phyloP scores from a whole-genome alignment of 2,329 filamentous ascomycete species.

The Saccharata proteae region DNA sequence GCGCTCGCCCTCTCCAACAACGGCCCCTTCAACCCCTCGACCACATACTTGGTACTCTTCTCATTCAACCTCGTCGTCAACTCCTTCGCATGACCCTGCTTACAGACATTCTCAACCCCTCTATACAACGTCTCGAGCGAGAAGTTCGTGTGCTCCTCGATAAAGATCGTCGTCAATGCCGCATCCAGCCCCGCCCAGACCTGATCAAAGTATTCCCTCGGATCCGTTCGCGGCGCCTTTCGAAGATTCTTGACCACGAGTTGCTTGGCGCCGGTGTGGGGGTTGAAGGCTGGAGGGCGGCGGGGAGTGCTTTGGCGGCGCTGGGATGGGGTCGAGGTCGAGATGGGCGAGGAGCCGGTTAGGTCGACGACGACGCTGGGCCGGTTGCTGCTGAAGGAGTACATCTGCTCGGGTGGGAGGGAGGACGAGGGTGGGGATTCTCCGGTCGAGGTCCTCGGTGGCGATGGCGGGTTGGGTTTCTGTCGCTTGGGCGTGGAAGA shows the following conservation, averaged over 20 bases:
- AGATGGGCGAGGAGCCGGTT: conserved; percentile 28
- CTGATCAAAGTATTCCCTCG: conserved; percentile 65
- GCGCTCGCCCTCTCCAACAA: conserved; percentile 45
- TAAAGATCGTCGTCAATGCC: conserved; percentile 64
- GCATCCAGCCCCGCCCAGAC: conserved; percentile 62
- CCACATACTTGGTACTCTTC: conserved; percentile 54
- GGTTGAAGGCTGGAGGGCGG: conserved; percentile 46
- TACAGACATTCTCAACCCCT: conserved; percentile 82
- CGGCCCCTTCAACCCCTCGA: conserved; percentile 41
- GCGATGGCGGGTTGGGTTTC: conserved; percentile 11
- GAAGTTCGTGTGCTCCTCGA: conserved; percentile 42
- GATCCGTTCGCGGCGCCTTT: conserved; percentile 49
- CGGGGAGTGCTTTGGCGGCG: conserved; percentile 11
- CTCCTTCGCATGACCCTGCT: conserved; percentile 57
- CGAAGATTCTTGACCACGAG: conserved; percentile 90
- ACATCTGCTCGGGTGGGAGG: conserved; percentile 38
- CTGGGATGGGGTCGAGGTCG: conserved; percentile 15
- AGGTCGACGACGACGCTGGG: conserved; percentile 27
- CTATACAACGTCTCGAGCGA: conserved; percentile 86
- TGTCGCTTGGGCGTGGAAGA: too few species aligned
- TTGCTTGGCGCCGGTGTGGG: conserved; percentile 67
- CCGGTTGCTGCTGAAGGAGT: conserved; percentile 30
- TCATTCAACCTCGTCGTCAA: conserved; percentile 55
- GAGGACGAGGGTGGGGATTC: conserved; percentile 6
- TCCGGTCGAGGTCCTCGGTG: too few species aligned